Base-by-base conservation (phyloP, 1,284 basidiomycete species). In the Fereydounia khargensis region DNA sequence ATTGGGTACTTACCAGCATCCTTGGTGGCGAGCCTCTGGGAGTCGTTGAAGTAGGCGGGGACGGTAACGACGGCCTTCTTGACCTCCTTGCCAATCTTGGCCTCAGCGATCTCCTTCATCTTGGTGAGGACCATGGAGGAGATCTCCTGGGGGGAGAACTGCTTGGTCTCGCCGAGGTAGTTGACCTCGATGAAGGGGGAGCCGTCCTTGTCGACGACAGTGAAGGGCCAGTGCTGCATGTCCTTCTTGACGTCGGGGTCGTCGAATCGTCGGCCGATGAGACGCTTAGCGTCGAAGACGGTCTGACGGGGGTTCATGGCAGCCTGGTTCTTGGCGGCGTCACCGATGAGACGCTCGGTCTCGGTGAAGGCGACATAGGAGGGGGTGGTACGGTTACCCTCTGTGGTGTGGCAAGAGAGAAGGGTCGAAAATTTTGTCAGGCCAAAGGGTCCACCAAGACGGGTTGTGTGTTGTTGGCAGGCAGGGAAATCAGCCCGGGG, bases 331-430 rank as follows among this genome's bases (percentile, higher is more conserved):
- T 78, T 78, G 61, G 77, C 77, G 38, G 76, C 76, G 84, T 97
- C 94, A 79, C 92, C 94, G 76, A 97, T 97, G 78, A 98, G 82
- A 82, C 94, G 91, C 84, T 98, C 94, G 78, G 88, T 88, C 60
- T 89, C 81, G 67, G 91, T 92, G 84, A 98, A 97, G 70, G 94
- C 91, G 79, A 97, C 94, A 81, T 97, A 97, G 68, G 94, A 98
- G 48, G 94, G 94, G 48, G 94, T 97, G 72, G 94, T 96, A 70
- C 94, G 86, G 86, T 97, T 97, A 77, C 92, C 94, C 88, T 75
- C n/a, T n/a, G n/a, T n/a, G n/a, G n/a, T n/a, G n/a, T n/a, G n/a
- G n/a, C n/a, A n/a, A n/a, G n/a, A n/a, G n/a, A n/a, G n/a, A n/a
- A n/a, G n/a, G n/a, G n/a, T n/a, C n/a, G n/a, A n/a, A n/a, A n/a